These are phyloP conservation scores for Claviceps quebecensis DNA, from an alignment of 2,329 filamentous ascomycete species.

Conservation along the genomic window DNA sequence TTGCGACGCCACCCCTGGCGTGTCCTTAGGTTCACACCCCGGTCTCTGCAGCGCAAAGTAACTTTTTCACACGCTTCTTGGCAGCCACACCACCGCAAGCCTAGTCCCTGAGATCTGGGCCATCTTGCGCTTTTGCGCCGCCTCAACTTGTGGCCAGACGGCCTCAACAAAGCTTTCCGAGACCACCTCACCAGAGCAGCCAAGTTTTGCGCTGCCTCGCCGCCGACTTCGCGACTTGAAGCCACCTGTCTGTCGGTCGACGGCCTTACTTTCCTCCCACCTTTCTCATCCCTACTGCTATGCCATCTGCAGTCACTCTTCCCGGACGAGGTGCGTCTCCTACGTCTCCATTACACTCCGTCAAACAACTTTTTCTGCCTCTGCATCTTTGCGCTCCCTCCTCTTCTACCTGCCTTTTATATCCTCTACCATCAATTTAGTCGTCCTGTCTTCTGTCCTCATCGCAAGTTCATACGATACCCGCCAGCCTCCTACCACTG, in stretches of 20 bases:
- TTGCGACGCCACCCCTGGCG: background rate
- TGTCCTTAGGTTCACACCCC: background rate
- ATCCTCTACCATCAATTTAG: background rate
- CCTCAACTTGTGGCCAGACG: background rate
- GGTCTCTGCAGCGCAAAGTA: background rate
- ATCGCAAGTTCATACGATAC: background rate
- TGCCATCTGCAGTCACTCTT: constrained; percentile 12
- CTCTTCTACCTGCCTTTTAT: constrained; percentile 2
- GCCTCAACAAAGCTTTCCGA: background rate
- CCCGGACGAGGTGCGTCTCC: constrained; percentile 12
- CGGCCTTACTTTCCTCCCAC: constrained; percentile 1
- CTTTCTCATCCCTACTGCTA: constrained; percentile 5
- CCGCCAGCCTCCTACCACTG: background rate
- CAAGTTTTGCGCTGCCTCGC: background rate
- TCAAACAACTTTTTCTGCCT: background rate
- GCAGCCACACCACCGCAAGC: background rate
- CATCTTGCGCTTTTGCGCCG: background rate
- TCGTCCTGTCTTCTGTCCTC: background rate
- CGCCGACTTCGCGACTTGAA: background rate
- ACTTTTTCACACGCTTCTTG: background rate
- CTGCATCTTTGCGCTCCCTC: background rate
- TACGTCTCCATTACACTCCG: constrained; percentile 6
- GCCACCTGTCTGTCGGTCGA: background rate
- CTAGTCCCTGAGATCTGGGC: background rate
- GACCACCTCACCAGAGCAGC: background rate